Base-by-base conservation (phyloP, 345 rosid species). In the Reutealis trisperma region DNA sequence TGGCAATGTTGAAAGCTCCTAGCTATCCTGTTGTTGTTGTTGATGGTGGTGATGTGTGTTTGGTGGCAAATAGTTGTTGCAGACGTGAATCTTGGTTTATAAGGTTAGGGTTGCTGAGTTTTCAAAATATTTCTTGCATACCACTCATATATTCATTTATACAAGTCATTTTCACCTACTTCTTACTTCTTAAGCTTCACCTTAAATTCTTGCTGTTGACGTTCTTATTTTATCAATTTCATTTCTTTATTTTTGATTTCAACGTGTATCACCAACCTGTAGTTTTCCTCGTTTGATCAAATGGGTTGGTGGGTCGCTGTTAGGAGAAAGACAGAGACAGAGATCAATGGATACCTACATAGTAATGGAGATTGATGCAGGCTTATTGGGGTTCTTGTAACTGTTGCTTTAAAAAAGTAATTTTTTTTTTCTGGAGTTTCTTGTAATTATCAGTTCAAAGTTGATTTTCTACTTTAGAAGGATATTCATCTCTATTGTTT, bases 61-160 rank as follows among this genome's bases (percentile, higher is more conserved):
- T 84, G 97, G 89, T 88, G 82, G 81, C 81, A 73, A 65, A 89
- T 85, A 62, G 81, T 77, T 87, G 78, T 88, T 87, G n/a, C 77
- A 61, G 52, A 54, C 22, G 75, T 78, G 77, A 84, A 47, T 72
- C 85, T 83, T 85, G 74, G 80, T 80, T 77, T 63, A 52, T 78
- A 84, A 87, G 90, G 83, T 83, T 77, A 69, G 84, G 75, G 75
- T 73, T 2, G 75, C 73, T 78, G 72, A 71, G 72, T 77, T 78
- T 81, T 84, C 81, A 69, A 51, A 34, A n/a, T 66, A 74, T 86
- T 79, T 79, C 97, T 89, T 93, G 85, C 83, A 73, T 85, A 84
- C 82, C 84, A 88, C 96, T 89, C 89, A 61, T 83, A 37, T 70
- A 16, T 27, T 2, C 41, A 49, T 21, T 22, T 47, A 68, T 83